Conservation (phyloP, 139 green algal species). For the Chlorella sp. region DNA sequence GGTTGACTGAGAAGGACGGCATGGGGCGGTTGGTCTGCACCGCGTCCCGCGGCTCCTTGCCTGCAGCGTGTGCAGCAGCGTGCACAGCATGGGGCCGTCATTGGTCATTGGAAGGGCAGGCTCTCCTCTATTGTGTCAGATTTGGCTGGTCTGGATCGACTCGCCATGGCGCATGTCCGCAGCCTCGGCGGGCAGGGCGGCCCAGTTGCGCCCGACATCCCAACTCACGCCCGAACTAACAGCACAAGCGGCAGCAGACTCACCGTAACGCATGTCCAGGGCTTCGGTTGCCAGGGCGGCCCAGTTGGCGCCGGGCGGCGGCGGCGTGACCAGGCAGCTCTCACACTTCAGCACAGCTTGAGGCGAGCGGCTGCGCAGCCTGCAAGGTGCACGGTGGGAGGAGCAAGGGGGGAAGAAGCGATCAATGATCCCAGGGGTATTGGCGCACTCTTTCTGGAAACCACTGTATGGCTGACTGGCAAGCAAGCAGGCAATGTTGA, state of each 20-base stretch:
- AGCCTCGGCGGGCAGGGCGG: too few relatives aligned
- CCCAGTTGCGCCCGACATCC: too few relatives aligned
- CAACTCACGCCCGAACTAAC: background rate
- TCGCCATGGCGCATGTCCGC: background rate
- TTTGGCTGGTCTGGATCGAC: too few relatives aligned
- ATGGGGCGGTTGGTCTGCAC: constrained; percentile 19
- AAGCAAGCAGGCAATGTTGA: background rate
- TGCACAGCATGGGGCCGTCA: too few relatives aligned
- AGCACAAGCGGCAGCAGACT: background rate
- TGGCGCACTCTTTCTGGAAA: too few relatives aligned
- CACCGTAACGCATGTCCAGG: background rate
- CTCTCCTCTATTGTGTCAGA: too few relatives aligned
- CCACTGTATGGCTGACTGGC: too few relatives aligned
- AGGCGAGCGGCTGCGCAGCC: constrained; percentile 7
- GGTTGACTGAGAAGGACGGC: background rate
- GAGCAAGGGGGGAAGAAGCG: too few relatives aligned
- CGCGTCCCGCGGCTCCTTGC: background rate
- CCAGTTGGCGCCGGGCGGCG: background rate
- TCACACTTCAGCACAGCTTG: background rate
- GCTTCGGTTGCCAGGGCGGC: constrained; percentile 8
- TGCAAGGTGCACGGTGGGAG: too few relatives aligned
- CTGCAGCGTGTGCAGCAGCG: too few relatives aligned
- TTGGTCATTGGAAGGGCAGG: too few relatives aligned
- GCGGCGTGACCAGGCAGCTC: background rate
- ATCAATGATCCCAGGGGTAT: too few relatives aligned